phyloP scores from a whole-genome alignment of 441 rosid genomes.

The Corymbia citriodora region DNA sequence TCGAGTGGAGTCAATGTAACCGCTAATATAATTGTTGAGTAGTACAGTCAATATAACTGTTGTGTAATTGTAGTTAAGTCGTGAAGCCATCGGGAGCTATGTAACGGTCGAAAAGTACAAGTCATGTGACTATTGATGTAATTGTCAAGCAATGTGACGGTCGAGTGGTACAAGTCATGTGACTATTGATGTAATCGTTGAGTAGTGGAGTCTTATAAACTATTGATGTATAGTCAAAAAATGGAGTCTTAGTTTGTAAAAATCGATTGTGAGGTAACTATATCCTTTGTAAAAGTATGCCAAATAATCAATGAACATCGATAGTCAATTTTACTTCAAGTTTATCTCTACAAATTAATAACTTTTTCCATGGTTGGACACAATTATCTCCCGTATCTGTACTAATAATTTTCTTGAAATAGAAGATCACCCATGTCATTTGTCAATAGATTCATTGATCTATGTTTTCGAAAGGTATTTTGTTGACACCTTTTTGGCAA shows the following conservation, averaged over 20 bases:
- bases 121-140: neutral
- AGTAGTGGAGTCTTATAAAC: neutral
- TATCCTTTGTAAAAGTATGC: too few species aligned
- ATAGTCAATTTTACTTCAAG: neutral
- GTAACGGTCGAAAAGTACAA: neutral
- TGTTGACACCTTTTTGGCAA: neutral
- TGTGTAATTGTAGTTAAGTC: neutral
- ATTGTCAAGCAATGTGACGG: neutral
- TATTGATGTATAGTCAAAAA: rapidly evolving
- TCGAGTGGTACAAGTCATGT: neutral
- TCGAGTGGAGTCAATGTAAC: too few species aligned
- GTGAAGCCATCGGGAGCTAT: too few species aligned
- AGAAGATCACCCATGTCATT: neutral
- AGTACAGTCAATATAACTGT: neutral
- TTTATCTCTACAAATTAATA: neutral
- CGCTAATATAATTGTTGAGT: rapidly evolving
- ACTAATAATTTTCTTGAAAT: neutral
- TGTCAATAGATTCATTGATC: neutral
- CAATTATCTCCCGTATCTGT: neutral
- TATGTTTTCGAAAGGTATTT: neutral
- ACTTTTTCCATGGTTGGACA: neutral
- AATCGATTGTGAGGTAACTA: rapidly evolving
- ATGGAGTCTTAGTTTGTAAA: neutral
- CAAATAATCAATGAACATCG: neutral
- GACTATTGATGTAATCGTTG: neutral